Base-by-base conservation (phyloP, 108 stramenopile genomes). In the Nitzschia sp. region DNA sequence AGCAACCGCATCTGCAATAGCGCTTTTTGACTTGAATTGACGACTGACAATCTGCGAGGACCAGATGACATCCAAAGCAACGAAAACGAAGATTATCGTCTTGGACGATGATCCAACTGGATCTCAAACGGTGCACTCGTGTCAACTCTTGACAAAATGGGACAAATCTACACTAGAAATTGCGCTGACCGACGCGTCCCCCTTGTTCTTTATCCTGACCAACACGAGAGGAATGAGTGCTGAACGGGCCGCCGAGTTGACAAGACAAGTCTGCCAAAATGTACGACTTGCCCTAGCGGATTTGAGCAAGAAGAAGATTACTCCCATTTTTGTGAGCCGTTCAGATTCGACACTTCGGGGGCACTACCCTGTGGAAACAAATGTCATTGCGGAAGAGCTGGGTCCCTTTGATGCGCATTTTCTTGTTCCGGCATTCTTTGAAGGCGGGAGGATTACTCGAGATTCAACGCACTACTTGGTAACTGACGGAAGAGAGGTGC, bases 71-170 rank as follows among this genome's bases (percentile, higher is more conserved):
- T n/a, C n/a, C n/a, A n/a, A n/a, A n/a, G n/a, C n/a, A 59, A 54
- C 34, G 27, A 53, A 23, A 33, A 66, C 66, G 54, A 61, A 66
- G 42, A 59, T 74, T 11, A 68, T 70, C 24, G 73, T 75, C 27
- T 75, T 82, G 18, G 84, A 85, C 58, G 84, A 85, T 57, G 84
- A 85, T 51, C 84, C 84, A 18, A 85, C 84, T 0, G 84, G 84
- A 18, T 80, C 82, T 17, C 84, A 85, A 46, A 82, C 81, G 21
- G 82, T 85, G 18, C 77, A 85, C 59, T 72, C 69, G 49, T 72
- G 82, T 18, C 64, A 75, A n/a, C 78, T 85, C 0, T 64, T 80
- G 46, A 63, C 79, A 24, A 48, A 74, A 53, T 85, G 82, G 81
- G 48, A 57, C 28, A 55, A 66, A 5, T 74, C 68, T 28, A 69